Conservation (phyloP, 1,284 basidiomycete species). For the Vanrija sp. region DNA sequence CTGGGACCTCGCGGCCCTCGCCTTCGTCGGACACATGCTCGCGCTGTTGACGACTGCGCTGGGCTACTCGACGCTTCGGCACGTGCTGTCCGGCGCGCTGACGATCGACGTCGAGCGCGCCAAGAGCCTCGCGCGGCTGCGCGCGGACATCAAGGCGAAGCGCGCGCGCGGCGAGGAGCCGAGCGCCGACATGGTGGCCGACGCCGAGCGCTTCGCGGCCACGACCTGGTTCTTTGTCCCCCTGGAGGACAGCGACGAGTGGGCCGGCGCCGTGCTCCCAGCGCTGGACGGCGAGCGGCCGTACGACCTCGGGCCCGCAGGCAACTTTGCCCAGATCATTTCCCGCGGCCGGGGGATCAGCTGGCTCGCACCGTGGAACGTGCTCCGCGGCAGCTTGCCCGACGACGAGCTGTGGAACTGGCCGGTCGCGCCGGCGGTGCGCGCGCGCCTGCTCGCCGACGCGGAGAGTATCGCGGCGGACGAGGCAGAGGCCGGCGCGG, state of each 20-base stretch:
- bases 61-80: slow-evolving; percentile 19
- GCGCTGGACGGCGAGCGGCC: slow-evolving; percentile 15
- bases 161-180: slow-evolving; percentile 6
- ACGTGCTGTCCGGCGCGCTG: slow-evolving; percentile 23
- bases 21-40: slow-evolving; percentile 24
- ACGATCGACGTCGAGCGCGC: slow-evolving; percentile 34
- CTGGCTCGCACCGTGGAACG: slow-evolving; percentile 35
- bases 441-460: not conserved
- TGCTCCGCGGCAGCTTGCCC: slow-evolving; percentile 16
- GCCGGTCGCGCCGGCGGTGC: slow-evolving; percentile 17
- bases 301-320: slow-evolving; percentile 28
- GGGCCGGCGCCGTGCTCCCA: slow-evolving; percentile 20
- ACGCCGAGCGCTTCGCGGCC: slow-evolving; percentile 18
- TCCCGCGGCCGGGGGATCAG: slow-evolving; percentile 19
- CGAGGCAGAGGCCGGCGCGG: not conserved
- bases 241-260: not conserved
- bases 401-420: slow-evolving; percentile 23
- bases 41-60: slow-evolving; percentile 26
- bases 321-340: slow-evolving; percentile 26
- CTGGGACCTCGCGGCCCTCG: slow-evolving; percentile 23
- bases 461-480: not conserved
- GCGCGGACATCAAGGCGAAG: not conserved
- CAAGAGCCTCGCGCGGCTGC: slow-evolving; percentile 8
- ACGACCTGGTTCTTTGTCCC: slow-evolving; percentile 33
- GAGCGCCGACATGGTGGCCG: not conserved